phyloP scores from a whole-genome alignment of 495 filamentous ascomycete genomes.

The Penicillium waksmanii region DNA sequence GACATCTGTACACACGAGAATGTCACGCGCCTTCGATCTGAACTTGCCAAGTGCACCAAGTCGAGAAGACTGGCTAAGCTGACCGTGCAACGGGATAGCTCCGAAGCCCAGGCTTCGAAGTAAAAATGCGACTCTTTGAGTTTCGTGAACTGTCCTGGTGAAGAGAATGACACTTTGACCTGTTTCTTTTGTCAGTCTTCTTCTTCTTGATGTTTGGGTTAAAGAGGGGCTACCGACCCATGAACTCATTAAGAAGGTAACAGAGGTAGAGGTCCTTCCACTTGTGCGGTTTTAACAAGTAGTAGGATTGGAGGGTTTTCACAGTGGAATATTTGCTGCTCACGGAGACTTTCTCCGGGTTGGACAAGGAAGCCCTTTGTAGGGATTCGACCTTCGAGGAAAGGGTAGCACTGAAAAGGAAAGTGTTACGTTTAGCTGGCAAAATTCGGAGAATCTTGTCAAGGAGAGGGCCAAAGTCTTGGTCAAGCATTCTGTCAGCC shows the following conservation, averaged over 20 bases:
- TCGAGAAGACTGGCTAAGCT: constrained; percentile 81
- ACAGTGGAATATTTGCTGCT: constrained; percentile 88
- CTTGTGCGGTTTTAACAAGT: constrained; percentile 83
- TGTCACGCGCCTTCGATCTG: constrained; percentile 66
- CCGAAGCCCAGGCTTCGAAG: constrained; percentile 79
- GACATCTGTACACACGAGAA: constrained; percentile 95
- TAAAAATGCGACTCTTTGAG: constrained; percentile 80
- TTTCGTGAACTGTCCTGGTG: constrained; percentile 89
- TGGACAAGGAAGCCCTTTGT: constrained; percentile 82
- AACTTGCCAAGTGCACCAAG: constrained; percentile 89
- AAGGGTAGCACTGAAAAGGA: constrained; percentile 94
- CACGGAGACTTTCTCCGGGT: constrained; percentile 77
- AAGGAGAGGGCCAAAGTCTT: constrained; percentile 90
- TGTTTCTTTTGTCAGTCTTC: constrained; percentile 23
- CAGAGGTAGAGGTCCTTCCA: constrained; percentile 92
- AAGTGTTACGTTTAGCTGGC: constrained; percentile 76
- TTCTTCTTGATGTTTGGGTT: too few relatives aligned
- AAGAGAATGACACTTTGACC: constrained; percentile 90
- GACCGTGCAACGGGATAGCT: constrained; percentile 90
- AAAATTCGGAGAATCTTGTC: constrained; percentile 93
- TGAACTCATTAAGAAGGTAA: constrained; percentile 79
- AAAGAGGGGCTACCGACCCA: too few relatives aligned
- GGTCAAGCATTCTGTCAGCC: constrained; percentile 87
- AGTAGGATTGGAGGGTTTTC: constrained; percentile 78
- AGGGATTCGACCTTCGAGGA: constrained; percentile 88